Conservation (phyloP, 2,329 filamentous ascomycete species). For the Epichloe elymi region DNA sequence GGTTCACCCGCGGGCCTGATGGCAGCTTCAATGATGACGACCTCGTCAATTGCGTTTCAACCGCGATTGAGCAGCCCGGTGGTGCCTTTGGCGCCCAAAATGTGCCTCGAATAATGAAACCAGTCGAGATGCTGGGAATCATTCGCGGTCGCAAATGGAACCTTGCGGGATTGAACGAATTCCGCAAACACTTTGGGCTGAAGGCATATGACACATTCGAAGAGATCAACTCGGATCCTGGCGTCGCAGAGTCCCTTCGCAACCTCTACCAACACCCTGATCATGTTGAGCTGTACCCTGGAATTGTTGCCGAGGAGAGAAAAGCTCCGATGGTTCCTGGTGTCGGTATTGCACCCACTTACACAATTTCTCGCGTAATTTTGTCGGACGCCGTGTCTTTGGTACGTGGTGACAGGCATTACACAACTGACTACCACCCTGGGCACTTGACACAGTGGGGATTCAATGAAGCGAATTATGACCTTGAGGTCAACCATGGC, state of each 20-base stretch:
- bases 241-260: conserved; percentile 50
- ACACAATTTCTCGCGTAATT: conserved; percentile 64
- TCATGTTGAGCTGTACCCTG: conserved; percentile 68
- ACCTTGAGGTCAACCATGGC: conserved; percentile 63
- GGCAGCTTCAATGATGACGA: conserved; percentile 66
- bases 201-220: conserved; percentile 67
- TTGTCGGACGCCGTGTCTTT: conserved; percentile 68
- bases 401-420: conserved; percentile 65
- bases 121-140: conserved; percentile 71
- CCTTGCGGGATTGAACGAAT: conserved; percentile 68
- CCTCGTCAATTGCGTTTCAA: conserved; percentile 54
- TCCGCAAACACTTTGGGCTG: conserved; percentile 68
- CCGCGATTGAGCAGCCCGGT: conserved; percentile 64
- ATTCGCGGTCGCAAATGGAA: conserved; percentile 67
- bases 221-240: conserved; percentile 68
- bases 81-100: conserved; percentile 62
- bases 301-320: conserved; percentile 61
- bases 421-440: conserved; percentile 65
- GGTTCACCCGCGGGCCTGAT: conserved; percentile 48
- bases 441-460: conserved; percentile 74
- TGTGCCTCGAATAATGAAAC: conserved; percentile 59
- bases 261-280: conserved; percentile 67
- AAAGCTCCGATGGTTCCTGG: conserved; percentile 63
- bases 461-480: conserved; percentile 60
- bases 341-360: conserved; percentile 61